phyloP scores from a whole-genome alignment of 345 rosid species.

The Dipteronia dyeriana region DNA sequence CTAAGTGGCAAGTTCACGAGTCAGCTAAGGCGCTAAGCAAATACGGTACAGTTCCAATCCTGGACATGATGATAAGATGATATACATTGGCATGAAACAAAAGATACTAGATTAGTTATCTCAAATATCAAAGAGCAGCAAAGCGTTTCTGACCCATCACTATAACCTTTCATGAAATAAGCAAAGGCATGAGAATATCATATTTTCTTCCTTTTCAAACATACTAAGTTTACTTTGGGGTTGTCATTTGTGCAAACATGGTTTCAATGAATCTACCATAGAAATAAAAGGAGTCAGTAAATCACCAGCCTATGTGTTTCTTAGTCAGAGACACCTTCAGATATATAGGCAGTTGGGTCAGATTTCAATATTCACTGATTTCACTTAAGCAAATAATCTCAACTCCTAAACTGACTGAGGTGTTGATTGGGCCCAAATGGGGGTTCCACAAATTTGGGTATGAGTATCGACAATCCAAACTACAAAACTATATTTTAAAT shows the following conservation, averaged over 20 bases:
- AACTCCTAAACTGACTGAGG: too few relatives aligned
- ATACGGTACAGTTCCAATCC: too few relatives aligned
- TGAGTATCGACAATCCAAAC: too few relatives aligned
- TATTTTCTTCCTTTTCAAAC: neutral
- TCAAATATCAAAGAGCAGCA: neutral
- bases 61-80: neutral
- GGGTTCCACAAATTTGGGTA: constrained; percentile 26
- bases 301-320: too few relatives aligned
- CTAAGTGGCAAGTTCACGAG: too few relatives aligned
- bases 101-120: neutral
- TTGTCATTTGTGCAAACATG: neutral
- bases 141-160: neutral
- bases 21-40: too few relatives aligned
- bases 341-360: too few relatives aligned
- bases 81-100: neutral
- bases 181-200: neutral
- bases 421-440: too few relatives aligned
- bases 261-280: neutral
- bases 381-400: constrained; percentile 33
- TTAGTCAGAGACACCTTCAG: too few relatives aligned
- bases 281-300: neutral
- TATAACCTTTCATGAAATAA: neutral
- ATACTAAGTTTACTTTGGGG: neutral
- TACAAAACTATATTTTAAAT: too few relatives aligned
- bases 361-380: constrained; percentile 31